Evolutionary conservation across 192 early-diverging fungal species (phyloP), one percentile per base, ranked within the genome.

Genomic region (Piromyces sp.): DNA sequence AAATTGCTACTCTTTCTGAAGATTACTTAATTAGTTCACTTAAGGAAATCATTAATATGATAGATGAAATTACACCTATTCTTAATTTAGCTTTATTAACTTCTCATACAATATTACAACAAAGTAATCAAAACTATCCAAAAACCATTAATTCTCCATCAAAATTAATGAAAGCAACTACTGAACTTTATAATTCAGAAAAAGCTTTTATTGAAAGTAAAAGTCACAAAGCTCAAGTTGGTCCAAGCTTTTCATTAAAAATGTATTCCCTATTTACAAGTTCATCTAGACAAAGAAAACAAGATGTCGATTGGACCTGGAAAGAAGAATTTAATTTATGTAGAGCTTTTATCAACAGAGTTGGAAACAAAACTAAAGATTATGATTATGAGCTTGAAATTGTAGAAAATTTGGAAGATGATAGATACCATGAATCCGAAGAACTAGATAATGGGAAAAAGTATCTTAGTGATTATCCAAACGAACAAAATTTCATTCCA

Each of bases 401-500:
- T 9, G 82, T 83, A 1, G 92, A 95, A 82, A 92, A 95, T 79
- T 86, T 89, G 13, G 87, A 95, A 37, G 94, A 95, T 82, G 93
- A 91, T 12, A 87, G 94, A 30, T 94, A 93, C 85, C 94, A 95
- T 51, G 93, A 93, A 16, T 88, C 90, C 42, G 92, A 93, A 22
- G 89, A 91, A 79, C 42, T 86, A 29, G 86, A 86, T 51, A 80
- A 36, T 5, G 80, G 42, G 13, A 83, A 82, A 28, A 83, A 83
- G 0, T 30, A 37, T 22, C 83, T 88, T 80, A 83, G 82, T 29
- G 51, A 84, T 0, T 40, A 51, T n/a, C 83, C 89, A 80, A 83
- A 83, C n/a, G 79, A 84, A 6, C 80, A 51, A 22, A 15, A 15
- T 51, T 51, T 78, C 17, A 82, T 87, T 2, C 89, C 87, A 13